phyloP scores from a whole-genome alignment of 768 basidiomycete species.

The Boletus rufocinnamomeus region DNA sequence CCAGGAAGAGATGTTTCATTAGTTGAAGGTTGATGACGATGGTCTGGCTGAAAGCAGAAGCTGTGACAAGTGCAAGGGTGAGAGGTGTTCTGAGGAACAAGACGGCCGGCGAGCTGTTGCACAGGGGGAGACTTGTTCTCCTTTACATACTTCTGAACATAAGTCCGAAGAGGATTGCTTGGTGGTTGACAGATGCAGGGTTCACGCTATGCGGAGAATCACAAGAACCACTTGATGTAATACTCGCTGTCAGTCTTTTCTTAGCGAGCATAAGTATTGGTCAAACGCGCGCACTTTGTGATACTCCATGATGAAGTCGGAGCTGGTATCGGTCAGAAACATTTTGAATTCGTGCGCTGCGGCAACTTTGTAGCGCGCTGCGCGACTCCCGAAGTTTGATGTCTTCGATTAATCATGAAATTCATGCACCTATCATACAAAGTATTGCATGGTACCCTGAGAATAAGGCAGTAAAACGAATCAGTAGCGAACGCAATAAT shows the following conservation, averaged over 20 bases:
- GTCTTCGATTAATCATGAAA: constrained; percentile 3
- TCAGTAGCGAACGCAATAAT: constrained; percentile 1
- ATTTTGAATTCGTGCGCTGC: background rate
- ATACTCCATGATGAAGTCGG: background rate
- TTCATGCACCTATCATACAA: constrained; percentile 34
- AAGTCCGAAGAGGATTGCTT: background rate
- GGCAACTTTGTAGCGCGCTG: background rate
- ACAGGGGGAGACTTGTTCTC: background rate
- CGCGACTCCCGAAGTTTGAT: background rate
- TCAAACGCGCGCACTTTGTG: background rate
- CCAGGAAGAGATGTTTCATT: background rate
- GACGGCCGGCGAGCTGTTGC: background rate
- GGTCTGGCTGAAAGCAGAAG: background rate
- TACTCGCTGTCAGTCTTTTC: background rate
- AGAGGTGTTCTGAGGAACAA: background rate
- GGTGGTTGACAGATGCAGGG: background rate
- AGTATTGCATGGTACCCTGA: constrained; percentile 42
- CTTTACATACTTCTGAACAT: background rate
- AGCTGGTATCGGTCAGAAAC: background rate
- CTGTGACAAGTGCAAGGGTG: background rate
- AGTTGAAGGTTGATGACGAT: background rate
- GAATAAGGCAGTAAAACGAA: background rate
- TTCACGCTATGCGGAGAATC: background rate
- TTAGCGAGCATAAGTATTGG: background rate
- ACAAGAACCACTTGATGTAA: background rate